Conservation (phyloP, 2,329 filamentous ascomycete species). For the Cladosporium colombiae region DNA sequence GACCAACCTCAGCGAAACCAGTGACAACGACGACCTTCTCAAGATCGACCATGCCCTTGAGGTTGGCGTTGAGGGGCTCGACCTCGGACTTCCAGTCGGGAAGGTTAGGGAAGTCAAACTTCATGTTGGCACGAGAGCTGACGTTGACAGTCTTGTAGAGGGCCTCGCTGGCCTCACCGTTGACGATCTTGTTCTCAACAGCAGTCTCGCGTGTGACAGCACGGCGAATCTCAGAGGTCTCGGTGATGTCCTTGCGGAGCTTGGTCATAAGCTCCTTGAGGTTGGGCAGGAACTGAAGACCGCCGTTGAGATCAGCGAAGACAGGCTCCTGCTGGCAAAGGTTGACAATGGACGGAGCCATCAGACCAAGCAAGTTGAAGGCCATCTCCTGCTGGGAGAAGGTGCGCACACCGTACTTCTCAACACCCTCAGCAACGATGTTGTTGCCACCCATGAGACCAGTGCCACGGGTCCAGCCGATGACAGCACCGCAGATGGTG, state of each 20-base stretch:
- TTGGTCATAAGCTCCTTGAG: constrained; percentile 92
- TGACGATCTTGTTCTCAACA: constrained; percentile 95
- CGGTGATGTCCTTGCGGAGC: constrained; percentile 90
- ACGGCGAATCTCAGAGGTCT: constrained; percentile 89
- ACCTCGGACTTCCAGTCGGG: constrained; percentile 92
- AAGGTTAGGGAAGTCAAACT: constrained; percentile 89
- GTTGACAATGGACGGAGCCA: constrained; percentile 91
- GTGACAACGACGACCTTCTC: constrained; percentile 98
- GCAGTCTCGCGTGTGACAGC: constrained; percentile 95
- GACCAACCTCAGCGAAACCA: constrained; percentile 92
- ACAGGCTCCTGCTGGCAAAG: constrained; percentile 94
- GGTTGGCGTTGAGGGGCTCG: constrained; percentile 79
- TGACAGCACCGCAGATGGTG: constrained; percentile 96
- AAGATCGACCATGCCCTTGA: constrained; percentile 98
- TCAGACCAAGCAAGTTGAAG: constrained; percentile 94
- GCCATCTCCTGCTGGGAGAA: constrained; percentile 99
- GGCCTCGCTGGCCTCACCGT: constrained; percentile 87
- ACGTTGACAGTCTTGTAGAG: constrained; percentile 94
- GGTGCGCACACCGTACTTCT: constrained; percentile 93
- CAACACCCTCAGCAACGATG: constrained; percentile 93
- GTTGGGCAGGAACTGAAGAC: constrained; percentile 94
- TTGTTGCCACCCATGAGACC: constrained; percentile 98
- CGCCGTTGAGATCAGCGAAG: constrained; percentile 95
- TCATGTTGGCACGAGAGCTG: constrained; percentile 94
- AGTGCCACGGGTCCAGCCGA: constrained; percentile 98